phyloP scores from a whole-genome alignment of 2,329 filamentous ascomycete genomes.

The Curvularia sp. region DNA sequence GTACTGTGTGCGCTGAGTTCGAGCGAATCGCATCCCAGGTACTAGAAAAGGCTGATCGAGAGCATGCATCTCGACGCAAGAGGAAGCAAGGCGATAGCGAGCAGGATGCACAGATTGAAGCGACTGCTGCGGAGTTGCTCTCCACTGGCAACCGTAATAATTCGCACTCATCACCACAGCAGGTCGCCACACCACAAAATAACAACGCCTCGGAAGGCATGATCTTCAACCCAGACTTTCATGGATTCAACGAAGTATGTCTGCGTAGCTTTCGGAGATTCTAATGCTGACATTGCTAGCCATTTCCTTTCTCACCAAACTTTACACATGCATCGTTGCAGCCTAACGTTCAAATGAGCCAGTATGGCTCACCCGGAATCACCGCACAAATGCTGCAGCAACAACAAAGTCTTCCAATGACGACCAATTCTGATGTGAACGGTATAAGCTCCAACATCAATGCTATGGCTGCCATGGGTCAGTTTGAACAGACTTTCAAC shows the following conservation, averaged over 20 bases:
- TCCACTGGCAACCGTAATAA: slow-evolving; percentile 38
- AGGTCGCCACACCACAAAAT: slow-evolving; percentile 29
- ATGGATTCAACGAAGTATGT: slow-evolving; percentile 49
- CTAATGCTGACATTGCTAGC: slow-evolving; percentile 35
- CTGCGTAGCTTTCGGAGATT: background rate
- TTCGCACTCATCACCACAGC: slow-evolving; percentile 39
- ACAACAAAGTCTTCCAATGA: slow-evolving; percentile 34
- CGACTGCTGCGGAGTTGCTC: slow-evolving; percentile 46
- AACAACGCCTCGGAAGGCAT: slow-evolving; percentile 26
- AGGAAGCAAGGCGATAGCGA: slow-evolving; percentile 72
- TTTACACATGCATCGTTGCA: slow-evolving; percentile 50
- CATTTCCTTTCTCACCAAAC: slow-evolving; percentile 51
- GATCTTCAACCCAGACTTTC: slow-evolving; percentile 48
- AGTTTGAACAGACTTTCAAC: slow-evolving; percentile 79
- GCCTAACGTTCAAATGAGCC: slow-evolving; percentile 33
- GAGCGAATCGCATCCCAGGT: slow-evolving; percentile 91
- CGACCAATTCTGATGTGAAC: slow-evolving; percentile 30
- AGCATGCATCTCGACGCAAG: slow-evolving; percentile 80
- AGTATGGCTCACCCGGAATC: slow-evolving; percentile 43
- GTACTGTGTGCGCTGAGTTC: slow-evolving; percentile 93
- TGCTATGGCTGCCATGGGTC: slow-evolving; percentile 44
- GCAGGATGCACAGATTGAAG: slow-evolving; percentile 48
- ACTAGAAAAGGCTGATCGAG: slow-evolving; percentile 88
- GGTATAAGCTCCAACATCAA: slow-evolving; percentile 37
- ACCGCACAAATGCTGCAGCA: slow-evolving; percentile 42